Evolutionary conservation across 768 basidiomycete species (phyloP).

Genomic region (Mycena filopes): DNA sequence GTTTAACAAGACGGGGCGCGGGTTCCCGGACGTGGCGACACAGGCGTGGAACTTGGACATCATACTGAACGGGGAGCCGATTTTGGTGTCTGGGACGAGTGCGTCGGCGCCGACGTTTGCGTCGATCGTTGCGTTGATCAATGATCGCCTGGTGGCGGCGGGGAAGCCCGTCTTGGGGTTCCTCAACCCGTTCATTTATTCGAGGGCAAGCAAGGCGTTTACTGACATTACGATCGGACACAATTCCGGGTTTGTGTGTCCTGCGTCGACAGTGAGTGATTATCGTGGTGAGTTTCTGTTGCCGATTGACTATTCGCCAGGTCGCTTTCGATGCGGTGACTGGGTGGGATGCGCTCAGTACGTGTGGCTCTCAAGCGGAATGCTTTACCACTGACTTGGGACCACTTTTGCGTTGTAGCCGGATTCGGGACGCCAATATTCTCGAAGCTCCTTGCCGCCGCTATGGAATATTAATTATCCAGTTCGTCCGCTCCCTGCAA

Average conservation of each 20-base stretch:
- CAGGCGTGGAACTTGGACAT: constrained; percentile 27
- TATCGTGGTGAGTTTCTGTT: neutral
- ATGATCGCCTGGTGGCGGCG: constrained; percentile 48
- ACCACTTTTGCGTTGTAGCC: too few species aligned
- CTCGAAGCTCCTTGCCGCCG: neutral
- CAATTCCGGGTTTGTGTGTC: constrained; percentile 15
- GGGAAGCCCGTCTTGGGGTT: constrained; percentile 48
- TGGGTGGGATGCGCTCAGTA: constrained; percentile 7
- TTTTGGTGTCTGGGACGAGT: constrained; percentile 52
- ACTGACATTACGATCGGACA: constrained; percentile 17
- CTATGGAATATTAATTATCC: too few species aligned
- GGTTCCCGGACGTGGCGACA: constrained; percentile 32
- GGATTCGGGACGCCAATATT: neutral
- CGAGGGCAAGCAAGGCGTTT: neutral
- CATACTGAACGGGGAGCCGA: neutral
- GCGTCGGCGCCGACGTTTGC: constrained; percentile 56
- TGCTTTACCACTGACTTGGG: too few species aligned
- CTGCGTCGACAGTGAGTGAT: constrained; percentile 1
- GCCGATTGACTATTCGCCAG: neutral
- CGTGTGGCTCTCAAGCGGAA: too few species aligned
- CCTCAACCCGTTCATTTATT: constrained; percentile 13
- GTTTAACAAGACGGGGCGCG: constrained; percentile 30
- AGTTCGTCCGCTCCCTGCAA: too few species aligned
- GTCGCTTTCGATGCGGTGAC: neutral
- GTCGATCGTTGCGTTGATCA: constrained; percentile 53